These are phyloP conservation scores for Solanum lycopersicoides DNA, from an alignment of 257 asterid species.

Conservation along the genomic window DNA sequence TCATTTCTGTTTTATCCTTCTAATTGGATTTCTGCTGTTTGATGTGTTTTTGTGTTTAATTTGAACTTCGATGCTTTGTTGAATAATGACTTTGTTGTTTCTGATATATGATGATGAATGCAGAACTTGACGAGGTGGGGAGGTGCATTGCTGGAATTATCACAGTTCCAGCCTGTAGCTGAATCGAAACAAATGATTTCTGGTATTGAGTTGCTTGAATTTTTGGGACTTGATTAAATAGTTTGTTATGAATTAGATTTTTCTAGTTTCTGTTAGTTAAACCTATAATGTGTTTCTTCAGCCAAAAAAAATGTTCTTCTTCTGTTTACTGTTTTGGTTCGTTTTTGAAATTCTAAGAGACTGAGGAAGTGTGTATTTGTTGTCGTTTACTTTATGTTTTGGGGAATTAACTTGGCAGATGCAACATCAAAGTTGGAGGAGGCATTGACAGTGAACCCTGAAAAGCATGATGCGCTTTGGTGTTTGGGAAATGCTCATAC, in stretches of 20 bases:
- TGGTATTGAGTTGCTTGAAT: conserved; percentile 22
- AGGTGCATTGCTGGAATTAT: conserved; percentile 67
- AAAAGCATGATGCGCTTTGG: conserved; percentile 74
- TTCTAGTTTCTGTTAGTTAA: not conserved
- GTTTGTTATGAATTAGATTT: not conserved
- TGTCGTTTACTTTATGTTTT: not conserved
- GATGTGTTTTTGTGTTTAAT: not conserved
- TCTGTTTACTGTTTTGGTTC: not conserved
- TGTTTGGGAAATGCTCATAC: conserved; percentile 87
- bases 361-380: not conserved
- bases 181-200: conserved; percentile 72
- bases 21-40: not conserved
- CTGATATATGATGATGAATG: not conserved
- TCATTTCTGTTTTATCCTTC: not conserved
- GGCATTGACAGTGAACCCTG: conserved; percentile 58
- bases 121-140: conserved; percentile 95
- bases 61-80: not conserved
- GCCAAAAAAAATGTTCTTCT: not conserved
- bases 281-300: not conserved
- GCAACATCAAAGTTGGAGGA: conserved; percentile 79
- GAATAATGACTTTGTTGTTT: not conserved
- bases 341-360: not conserved
- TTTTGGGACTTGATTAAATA: not conserved
- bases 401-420: conserved; percentile 27
- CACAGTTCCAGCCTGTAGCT: conserved; percentile 69